These are phyloP conservation scores for Litchi chinensis DNA, from an alignment of 345 rosid genomes.

Conservation along the genomic window DNA sequence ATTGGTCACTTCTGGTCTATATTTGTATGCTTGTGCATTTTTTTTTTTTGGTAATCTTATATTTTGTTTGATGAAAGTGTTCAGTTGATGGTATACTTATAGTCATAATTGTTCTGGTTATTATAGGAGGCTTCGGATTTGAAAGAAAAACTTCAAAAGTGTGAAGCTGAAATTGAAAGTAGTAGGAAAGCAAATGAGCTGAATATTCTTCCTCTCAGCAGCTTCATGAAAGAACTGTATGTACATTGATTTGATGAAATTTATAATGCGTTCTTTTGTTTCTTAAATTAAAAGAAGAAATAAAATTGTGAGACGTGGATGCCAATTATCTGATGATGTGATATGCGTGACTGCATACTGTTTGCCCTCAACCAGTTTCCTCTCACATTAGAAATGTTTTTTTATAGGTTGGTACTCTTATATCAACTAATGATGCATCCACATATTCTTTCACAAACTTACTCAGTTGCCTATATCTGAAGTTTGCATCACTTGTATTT, in stretches of 20 bases:
- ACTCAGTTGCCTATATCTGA: background rate
- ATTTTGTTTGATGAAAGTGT: background rate
- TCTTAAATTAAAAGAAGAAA: no score
- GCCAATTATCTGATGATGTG: background rate
- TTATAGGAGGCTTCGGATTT: constrained; percentile 67
- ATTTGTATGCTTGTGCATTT: background rate
- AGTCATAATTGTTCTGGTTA: constrained; percentile 12
- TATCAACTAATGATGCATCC: background rate
- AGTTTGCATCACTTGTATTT: background rate
- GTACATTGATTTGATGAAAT: no score
- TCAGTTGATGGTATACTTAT: constrained; percentile 1
- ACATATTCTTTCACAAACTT: background rate
- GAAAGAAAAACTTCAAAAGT: constrained; percentile 67
- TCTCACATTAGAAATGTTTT: background rate
- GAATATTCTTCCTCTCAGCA: no score
- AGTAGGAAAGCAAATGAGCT: constrained; percentile 70
- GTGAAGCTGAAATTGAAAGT: constrained; percentile 80
- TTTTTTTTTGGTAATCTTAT: no score
- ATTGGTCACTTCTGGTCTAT: background rate
- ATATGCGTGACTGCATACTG: background rate
- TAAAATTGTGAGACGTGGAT: background rate
- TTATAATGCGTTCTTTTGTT: no score
- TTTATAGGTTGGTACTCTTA: background rate
- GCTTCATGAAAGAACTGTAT: no score
- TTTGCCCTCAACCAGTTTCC: background rate